phyloP scores from a whole-genome alignment of 2,329 filamentous ascomycete genomes.

The Colletotrichum eremochloae region DNA sequence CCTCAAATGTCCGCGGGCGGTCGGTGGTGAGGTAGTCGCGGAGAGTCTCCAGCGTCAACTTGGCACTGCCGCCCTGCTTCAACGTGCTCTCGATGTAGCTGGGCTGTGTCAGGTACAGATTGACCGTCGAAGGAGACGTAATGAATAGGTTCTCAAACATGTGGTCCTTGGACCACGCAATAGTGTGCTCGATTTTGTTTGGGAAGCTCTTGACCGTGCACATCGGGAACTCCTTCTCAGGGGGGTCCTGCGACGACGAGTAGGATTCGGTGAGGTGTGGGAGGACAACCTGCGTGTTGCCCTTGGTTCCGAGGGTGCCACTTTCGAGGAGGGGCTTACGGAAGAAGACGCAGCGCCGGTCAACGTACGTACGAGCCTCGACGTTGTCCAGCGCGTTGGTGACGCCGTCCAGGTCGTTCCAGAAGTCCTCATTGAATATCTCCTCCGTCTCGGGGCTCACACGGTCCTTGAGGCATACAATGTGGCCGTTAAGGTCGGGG shows the following conservation, averaged over 20 bases:
- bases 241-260: slow-evolving; percentile 93
- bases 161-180: slow-evolving; percentile 93
- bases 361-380: slow-evolving; percentile 95
- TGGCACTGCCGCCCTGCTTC: slow-evolving; percentile 95
- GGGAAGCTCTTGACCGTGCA: slow-evolving; percentile 97
- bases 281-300: slow-evolving; percentile 96
- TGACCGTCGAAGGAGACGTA: slow-evolving; percentile 92
- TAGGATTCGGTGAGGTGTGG: slow-evolving; percentile 96
- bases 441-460: slow-evolving; percentile 94
- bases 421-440: slow-evolving; percentile 95
- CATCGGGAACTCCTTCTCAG: slow-evolving; percentile 99
- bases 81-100: slow-evolving; percentile 89
- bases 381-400: slow-evolving; percentile 99
- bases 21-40: slow-evolving; percentile 92
- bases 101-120: slow-evolving; percentile 91
- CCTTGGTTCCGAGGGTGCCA: slow-evolving; percentile 98
- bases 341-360: slow-evolving; percentile 97
- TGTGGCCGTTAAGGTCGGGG: slow-evolving; percentile 88
- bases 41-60: slow-evolving; percentile 90
- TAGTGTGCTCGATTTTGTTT: slow-evolving; percentile 98
- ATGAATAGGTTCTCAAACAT: slow-evolving; percentile 96
- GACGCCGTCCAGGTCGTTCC: slow-evolving; percentile 87
- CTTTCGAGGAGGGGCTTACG: slow-evolving; percentile 96
- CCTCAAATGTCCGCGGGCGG: slow-evolving; percentile 91
- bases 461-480: slow-evolving; percentile 86